Conservation (phyloP, 768 basidiomycete species). For the Glaciozyma antarctica region DNA sequence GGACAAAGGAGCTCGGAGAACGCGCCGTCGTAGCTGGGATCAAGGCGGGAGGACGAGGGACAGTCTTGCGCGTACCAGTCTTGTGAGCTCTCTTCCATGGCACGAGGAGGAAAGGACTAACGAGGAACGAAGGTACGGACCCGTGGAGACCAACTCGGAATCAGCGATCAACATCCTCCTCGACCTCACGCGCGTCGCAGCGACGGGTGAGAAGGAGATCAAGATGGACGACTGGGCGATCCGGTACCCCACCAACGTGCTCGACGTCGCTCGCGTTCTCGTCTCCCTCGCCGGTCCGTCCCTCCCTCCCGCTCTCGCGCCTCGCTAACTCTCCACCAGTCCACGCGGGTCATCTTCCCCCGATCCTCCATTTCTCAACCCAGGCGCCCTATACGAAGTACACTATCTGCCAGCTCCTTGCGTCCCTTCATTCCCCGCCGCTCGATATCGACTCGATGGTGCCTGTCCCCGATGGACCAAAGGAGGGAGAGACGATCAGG, state of each 20-base stretch:
- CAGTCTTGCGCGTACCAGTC: conserved; percentile 81
- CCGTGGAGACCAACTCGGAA: conserved; percentile 71
- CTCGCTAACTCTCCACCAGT: background rate
- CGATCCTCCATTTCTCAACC: conserved; percentile 75
- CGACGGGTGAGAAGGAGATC: conserved; percentile 59
- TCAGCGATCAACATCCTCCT: conserved; percentile 80
- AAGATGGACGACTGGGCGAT: conserved; percentile 95
- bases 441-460: conserved; percentile 61
- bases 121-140: conserved; percentile 59
- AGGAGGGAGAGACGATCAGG: conserved; percentile 56
- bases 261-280: conserved; percentile 44
- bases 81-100: conserved; percentile 48
- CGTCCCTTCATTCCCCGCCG: conserved; percentile 58
- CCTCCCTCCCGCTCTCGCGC: background rate
- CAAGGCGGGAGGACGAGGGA: conserved; percentile 48
- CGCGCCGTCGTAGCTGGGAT: conserved; percentile 54
- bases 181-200: conserved; percentile 76
- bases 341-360: conserved; percentile 46
- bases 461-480: conserved; percentile 53
- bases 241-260: conserved; percentile 81
- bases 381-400: conserved; percentile 83
- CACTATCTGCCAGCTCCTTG: conserved; percentile 74
- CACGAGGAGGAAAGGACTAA: background rate
- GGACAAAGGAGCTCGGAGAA: conserved; percentile 81
- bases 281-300: background rate